phyloP scores from a whole-genome alignment of 306 rosid species.

The Glycine latifolia region DNA sequence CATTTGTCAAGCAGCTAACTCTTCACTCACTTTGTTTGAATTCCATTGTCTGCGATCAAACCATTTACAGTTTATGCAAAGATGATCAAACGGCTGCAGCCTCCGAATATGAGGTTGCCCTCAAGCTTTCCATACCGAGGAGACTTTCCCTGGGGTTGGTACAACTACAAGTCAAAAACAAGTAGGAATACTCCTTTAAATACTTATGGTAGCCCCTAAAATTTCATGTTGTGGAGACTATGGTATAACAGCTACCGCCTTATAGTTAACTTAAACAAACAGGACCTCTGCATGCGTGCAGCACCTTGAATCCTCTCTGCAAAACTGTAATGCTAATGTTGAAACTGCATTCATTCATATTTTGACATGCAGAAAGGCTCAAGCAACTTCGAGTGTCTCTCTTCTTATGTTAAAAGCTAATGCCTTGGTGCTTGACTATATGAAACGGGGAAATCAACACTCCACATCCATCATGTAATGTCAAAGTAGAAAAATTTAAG shows the following conservation, averaged over 20 bases:
- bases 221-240: too few species aligned
- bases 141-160: neutral
- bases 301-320: neutral
- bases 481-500: neutral
- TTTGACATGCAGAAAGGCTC: neutral
- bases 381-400: too few species aligned
- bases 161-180: neutral
- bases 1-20: neutral
- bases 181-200: neutral
- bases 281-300: neutral
- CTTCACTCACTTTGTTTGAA: neutral
- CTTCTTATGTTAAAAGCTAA: too few species aligned
- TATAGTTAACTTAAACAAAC: too few species aligned
- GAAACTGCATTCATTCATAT: neutral
- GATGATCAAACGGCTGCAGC: neutral
- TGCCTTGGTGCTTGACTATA: neutral
- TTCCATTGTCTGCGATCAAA: neutral
- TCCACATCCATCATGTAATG: neutral
- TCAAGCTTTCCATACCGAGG: neutral
- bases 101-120: neutral
- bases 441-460: neutral
- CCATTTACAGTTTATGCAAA: neutral
- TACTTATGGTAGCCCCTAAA: neutral
- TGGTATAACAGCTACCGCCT: too few species aligned
- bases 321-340: neutral